A percentile compares a stretch with the other conserved stretches of the same genome.
Evolutionary conservation across 139 green algal species (phyloP).

Genomic region (Choricystis sp.): DNA sequence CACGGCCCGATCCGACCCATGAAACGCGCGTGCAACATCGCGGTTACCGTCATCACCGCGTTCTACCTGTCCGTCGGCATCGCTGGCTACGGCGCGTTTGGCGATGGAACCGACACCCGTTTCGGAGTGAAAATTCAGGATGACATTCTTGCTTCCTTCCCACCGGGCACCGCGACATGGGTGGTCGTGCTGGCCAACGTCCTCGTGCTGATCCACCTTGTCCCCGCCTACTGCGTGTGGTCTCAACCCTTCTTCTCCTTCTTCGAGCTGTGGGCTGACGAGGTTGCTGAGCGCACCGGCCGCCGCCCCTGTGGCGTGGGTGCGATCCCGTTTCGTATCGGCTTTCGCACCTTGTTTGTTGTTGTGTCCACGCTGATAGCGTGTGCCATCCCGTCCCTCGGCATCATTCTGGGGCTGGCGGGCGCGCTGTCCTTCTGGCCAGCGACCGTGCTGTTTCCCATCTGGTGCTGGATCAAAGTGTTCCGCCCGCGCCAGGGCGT

Average conservation of each 20-base stretch:
- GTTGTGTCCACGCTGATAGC: constrained; percentile 3
- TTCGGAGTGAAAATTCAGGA: too few species aligned
- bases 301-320: neutral
- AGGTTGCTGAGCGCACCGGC: constrained; percentile 1
- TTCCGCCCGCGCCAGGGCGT: neutral
- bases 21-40: constrained; percentile 11
- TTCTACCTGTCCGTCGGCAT: constrained; percentile 12
- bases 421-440: constrained; percentile 13
- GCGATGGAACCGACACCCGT: constrained; percentile 1
- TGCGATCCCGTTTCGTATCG: constrained; percentile 6
- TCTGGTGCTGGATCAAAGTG: constrained; percentile 9
- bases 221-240: constrained; percentile 15
- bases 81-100: constrained; percentile 15
- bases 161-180: constrained; percentile 1
- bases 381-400: constrained; percentile 8
- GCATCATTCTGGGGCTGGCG: constrained; percentile 12
- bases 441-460: constrained; percentile 12
- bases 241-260: too few species aligned
- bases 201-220: constrained; percentile 23
- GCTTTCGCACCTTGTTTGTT: constrained; percentile 10
- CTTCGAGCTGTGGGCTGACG: constrained; percentile 7
- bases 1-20: constrained; percentile 10
- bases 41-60: constrained; percentile 9
- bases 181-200: constrained; percentile 17
- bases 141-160: too few species aligned